Evolutionary conservation across 2,329 filamentous ascomycete genomes (phyloP).

Genomic region (Phialemonium atrogriseum): DNA sequence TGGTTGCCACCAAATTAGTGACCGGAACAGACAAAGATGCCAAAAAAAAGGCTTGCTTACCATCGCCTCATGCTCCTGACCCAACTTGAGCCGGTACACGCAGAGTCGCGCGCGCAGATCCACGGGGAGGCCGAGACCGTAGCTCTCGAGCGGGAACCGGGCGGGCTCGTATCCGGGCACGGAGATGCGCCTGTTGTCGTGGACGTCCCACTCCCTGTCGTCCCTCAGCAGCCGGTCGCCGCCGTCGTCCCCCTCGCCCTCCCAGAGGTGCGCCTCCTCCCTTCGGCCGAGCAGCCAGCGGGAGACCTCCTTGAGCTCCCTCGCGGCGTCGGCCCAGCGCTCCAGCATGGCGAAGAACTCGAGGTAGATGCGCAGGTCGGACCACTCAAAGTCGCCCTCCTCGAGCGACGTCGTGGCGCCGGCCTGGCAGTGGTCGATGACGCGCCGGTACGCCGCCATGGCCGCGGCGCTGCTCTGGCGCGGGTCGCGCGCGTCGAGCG

Average conservation of each 20-base stretch:
- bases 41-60: constrained; percentile 41
- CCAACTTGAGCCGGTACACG: constrained; percentile 68
- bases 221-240: no score
- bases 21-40: not conserved
- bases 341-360: constrained; percentile 65
- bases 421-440: constrained; percentile 33
- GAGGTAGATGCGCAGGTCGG: constrained; percentile 76
- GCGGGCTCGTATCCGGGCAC: constrained; percentile 53
- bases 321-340: constrained; percentile 57
- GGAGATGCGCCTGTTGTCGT: constrained; percentile 57
- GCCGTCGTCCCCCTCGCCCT: constrained; percentile 50
- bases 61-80: constrained; percentile 63
- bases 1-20: constrained; percentile 29
- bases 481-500: constrained; percentile 40
- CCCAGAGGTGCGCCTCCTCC: constrained; percentile 72
- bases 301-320: constrained; percentile 61
- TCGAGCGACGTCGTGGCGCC: constrained; percentile 23
- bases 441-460: constrained; percentile 38
- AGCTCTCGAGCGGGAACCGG: constrained; percentile 46
- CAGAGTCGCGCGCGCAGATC: constrained; percentile 81
- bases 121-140: constrained; percentile 67
- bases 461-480: constrained; percentile 32
- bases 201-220: constrained; percentile 82
- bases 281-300: constrained; percentile 76
- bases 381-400: constrained; percentile 53